Percentiles rank a stretch among this genome's conserved stretches.
Conservation (phyloP, 768 basidiomycete genomes). For the Pilatotrama ljubarskyi region DNA sequence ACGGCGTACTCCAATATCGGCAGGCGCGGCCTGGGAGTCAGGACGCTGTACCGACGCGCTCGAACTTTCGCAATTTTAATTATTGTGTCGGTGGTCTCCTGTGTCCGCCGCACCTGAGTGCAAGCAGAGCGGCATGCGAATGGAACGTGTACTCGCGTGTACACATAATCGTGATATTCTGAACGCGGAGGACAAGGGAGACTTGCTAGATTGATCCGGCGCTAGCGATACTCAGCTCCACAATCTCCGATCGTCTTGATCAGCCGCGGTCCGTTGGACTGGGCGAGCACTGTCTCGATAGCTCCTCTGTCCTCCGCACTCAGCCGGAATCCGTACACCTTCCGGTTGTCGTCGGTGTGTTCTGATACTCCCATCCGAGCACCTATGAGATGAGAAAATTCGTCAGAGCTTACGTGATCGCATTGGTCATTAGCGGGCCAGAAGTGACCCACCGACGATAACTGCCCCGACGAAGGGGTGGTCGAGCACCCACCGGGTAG, state of each 20-base stretch:
- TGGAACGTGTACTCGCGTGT: neutral
- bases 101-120: neutral
- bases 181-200: neutral
- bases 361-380: slow-evolving; percentile 75
- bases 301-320: slow-evolving; percentile 53
- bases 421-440: no score
- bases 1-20: neutral
- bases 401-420: neutral
- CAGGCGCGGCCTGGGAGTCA: neutral
- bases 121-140: neutral
- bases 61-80: neutral
- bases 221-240: slow-evolving; percentile 77
- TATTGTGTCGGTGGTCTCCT: neutral
- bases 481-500: slow-evolving; percentile 82
- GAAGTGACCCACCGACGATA: slow-evolving; percentile 57
- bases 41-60: neutral
- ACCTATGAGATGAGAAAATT: slow-evolving; percentile 41
- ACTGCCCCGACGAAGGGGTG: slow-evolving; percentile 77
- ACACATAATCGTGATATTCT: neutral
- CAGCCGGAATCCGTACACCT: slow-evolving; percentile 60
- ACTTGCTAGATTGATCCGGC: neutral
- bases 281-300: slow-evolving; percentile 64
- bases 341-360: slow-evolving; percentile 67
- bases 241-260: slow-evolving; percentile 78
- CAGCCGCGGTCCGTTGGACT: slow-evolving; percentile 61